Conservation (phyloP, 768 basidiomycete species). For the Leccinum longicurvipes region DNA sequence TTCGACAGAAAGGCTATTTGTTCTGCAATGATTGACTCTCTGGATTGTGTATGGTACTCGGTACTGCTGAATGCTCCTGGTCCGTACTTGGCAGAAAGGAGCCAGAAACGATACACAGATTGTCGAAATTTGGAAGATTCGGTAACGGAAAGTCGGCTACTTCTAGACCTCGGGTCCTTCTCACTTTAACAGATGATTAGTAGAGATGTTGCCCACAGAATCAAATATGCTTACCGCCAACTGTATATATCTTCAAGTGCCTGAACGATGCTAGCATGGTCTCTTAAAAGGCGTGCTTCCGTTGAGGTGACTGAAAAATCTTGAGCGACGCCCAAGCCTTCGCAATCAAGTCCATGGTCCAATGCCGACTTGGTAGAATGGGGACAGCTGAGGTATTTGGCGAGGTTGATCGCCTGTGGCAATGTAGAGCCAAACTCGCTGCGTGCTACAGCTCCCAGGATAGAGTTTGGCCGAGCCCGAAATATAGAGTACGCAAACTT, state of each 20-base stretch:
- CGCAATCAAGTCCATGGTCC: slow-evolving; percentile 9
- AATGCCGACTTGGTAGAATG: not conserved
- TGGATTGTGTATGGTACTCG: not conserved
- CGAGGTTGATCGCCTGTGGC: slow-evolving; percentile 29
- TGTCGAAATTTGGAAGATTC: slow-evolving; percentile 33
- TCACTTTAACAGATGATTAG: slow-evolving; percentile 23
- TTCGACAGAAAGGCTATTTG: slow-evolving; percentile 5
- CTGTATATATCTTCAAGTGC: slow-evolving; percentile 40
- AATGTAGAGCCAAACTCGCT: slow-evolving; percentile 30
- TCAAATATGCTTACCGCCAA: slow-evolving; percentile 28
- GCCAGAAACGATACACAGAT: slow-evolving; percentile 31
- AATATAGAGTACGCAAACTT: slow-evolving; percentile 32
- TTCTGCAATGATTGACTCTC: slow-evolving; percentile 4
- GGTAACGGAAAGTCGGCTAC: slow-evolving; percentile 26
- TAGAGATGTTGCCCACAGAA: not conserved
- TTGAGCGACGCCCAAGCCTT: not conserved
- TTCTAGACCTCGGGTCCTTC: slow-evolving; percentile 34
- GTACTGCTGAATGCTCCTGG: not conserved
- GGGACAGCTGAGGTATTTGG: slow-evolving; percentile 14
- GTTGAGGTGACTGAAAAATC: slow-evolving; percentile 11
- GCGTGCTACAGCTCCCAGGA: slow-evolving; percentile 28
- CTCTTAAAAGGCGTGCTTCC: slow-evolving; percentile 23
- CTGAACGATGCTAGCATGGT: slow-evolving; percentile 23
- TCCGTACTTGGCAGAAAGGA: slow-evolving; percentile 15
- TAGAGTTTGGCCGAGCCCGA: slow-evolving; percentile 28